Percentiles rank a stretch among this genome's conserved stretches.
These are phyloP conservation scores for Orychophragmus violaceus DNA, from an alignment of 345 rosid genomes.

Conservation along the genomic window DNA sequence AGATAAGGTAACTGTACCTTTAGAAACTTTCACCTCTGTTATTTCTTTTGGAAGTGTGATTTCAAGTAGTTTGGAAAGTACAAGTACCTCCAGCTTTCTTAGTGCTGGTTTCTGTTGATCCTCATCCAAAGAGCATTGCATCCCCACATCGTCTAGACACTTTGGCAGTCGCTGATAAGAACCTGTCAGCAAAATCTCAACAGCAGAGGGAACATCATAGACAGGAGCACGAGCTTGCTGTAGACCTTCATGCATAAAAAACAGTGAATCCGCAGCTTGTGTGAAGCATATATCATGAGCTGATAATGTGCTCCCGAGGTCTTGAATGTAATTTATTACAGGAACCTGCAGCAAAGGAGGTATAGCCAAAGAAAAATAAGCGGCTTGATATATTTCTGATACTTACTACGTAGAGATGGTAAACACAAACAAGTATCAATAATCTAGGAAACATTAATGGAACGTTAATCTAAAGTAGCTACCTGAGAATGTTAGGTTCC, in stretches of 20 bases:
- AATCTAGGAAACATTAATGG: background rate
- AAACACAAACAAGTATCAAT: background rate
- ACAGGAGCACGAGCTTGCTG: conserved; percentile 98
- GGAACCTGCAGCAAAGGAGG: conserved; percentile 62
- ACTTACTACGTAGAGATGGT: background rate
- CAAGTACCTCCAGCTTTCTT: conserved; percentile 80
- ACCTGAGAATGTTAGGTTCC: background rate
- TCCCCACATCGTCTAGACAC: conserved; percentile 88
- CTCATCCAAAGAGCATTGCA: conserved; percentile 63
- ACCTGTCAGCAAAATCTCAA: conserved; percentile 79
- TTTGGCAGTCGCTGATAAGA: conserved; percentile 86
- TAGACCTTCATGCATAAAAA: conserved; percentile 96
- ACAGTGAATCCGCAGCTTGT: conserved; percentile 88
- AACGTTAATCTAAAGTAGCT: conserved; percentile 1
- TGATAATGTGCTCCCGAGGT: conserved; percentile 73
- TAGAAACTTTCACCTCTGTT: conserved; percentile 73
- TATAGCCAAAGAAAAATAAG: conserved; percentile 3
- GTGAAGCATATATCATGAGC: conserved; percentile 87
- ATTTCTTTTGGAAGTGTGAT: conserved; percentile 77
- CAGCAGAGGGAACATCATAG: conserved; percentile 94
- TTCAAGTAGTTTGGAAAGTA: conserved; percentile 86
- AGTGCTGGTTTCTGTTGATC: conserved; percentile 79
- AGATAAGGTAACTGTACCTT: conserved; percentile 70
- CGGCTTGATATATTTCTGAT: background rate
- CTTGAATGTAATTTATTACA: conserved; percentile 76